Evolutionary conservation across 2,329 filamentous ascomycete genomes (phyloP).

Genomic region (Bipolaris zeicola): DNA sequence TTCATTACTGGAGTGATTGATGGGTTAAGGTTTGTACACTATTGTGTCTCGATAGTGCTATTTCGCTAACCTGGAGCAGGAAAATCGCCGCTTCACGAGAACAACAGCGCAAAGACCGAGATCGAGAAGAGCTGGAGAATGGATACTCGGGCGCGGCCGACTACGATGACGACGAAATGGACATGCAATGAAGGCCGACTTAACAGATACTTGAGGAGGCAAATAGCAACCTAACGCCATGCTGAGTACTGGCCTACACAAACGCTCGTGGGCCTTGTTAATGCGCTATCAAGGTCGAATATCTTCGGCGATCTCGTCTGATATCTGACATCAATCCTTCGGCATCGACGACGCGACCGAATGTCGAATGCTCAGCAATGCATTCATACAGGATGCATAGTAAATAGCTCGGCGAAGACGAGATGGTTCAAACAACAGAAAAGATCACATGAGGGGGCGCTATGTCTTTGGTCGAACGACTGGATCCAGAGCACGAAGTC

Average conservation of each 20-base stretch:
- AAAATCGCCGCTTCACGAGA: slow-evolving; percentile 83
- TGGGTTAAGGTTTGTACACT: slow-evolving; percentile 64
- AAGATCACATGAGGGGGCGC: neutral
- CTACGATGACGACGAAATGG: slow-evolving; percentile 61
- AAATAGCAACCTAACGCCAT: neutral
- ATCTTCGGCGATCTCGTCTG: neutral
- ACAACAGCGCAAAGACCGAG: slow-evolving; percentile 74
- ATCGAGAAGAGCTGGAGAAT: slow-evolving; percentile 68
- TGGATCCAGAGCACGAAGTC: neutral
- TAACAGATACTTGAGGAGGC: neutral
- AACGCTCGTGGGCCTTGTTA: neutral
- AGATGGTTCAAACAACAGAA: neutral
- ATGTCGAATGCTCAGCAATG: neutral
- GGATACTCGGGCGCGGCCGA: slow-evolving; percentile 61
- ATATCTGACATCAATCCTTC: neutral
- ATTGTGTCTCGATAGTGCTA: no score
- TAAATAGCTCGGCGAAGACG: neutral
- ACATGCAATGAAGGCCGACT: slow-evolving; percentile 37
- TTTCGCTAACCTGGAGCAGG: slow-evolving; percentile 49
- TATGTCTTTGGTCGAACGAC: neutral
- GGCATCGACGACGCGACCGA: no score
- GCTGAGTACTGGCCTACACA: neutral
- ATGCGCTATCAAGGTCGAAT: neutral
- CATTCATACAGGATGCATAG: neutral
- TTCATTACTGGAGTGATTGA: slow-evolving; percentile 89